Evolutionary conservation across 306 rosid species (phyloP), one percentile per base, ranked within the genome.

Genomic region (Trifolium subterraneum): DNA sequence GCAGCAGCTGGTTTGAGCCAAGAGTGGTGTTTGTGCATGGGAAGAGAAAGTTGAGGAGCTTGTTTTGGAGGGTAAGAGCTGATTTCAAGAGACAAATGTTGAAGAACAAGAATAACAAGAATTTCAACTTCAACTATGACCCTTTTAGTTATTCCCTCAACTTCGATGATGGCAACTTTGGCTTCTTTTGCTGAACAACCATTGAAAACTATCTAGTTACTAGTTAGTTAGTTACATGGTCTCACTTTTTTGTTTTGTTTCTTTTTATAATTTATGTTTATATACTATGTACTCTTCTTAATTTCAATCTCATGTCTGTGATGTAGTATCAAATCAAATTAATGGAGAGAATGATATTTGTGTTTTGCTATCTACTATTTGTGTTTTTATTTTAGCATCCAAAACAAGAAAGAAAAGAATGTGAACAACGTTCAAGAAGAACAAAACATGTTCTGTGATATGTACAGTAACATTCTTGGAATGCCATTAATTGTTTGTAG

Each of bases 141-240:
- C 86, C 89, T 77, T 79, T 86, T 7, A 88, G 89, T 68, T 88
- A 88, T 42, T 82, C 93, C 0, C 90, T 88, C 80, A 88, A 88
- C 83, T 88, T 88, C 62, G 93, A 88, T 22, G 56, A 88, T 51
- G 90, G 89, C 74, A 70, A 84, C 42, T 84, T 84, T 45, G 86
- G 83, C 2, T 88, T 86, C 87, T 74, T 86, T 48, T 86, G 88
- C 10, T 65, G 70, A 44, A 11, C 48, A 12, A 42, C 0, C 36
- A 33, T 52, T 15, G 22, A 2, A 52, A 52, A n/a, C n/a, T n/a
- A n/a, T n/a, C n/a, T n/a, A n/a, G n/a, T n/a, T n/a, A 8, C 27
- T 52, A 52, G 20, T 10, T 48, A n/a, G 59, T 12, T 51, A 18
- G 59, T 27, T 52, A 52, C 27, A 8, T 1, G 12, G 6, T 20